Percentiles rank a stretch among this genome's conserved stretches.
These are phyloP conservation scores for Erysimum cheiri DNA, from an alignment of 441 rosid genomes.

Conservation along the genomic window DNA sequence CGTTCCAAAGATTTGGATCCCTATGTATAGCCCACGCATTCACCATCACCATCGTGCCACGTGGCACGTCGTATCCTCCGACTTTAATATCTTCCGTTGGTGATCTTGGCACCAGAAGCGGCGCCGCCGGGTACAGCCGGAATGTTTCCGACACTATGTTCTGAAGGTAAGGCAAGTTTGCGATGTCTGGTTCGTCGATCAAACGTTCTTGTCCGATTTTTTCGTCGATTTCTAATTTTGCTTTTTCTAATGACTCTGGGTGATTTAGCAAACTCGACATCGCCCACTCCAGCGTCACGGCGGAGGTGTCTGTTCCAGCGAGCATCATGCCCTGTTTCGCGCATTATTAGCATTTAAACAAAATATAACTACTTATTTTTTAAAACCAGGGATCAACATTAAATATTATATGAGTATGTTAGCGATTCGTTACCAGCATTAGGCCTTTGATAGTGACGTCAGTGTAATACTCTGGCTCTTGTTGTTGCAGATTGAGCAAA, in stretches of 20 bases:
- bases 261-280: conserved; percentile 36
- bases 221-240: conserved; percentile 38
- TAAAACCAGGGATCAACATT: too few relatives aligned
- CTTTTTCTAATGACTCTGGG: conserved; percentile 30
- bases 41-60: conserved; percentile 34
- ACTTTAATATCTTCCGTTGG: conserved; percentile 34
- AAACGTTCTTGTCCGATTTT: conserved; percentile 36
- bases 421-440: conserved; percentile 42
- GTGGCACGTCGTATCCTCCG: conserved; percentile 40
- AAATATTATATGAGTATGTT: too few relatives aligned
- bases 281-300: conserved; percentile 44
- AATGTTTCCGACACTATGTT: conserved; percentile 39
- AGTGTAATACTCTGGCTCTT: conserved; percentile 52
- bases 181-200: conserved; percentile 42
- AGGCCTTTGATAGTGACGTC: conserved; percentile 64
- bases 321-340: conserved; percentile 48
- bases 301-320: conserved; percentile 45
- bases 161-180: conserved; percentile 34
- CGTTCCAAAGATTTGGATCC: conserved; percentile 37
- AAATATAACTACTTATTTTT: too few relatives aligned
- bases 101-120: conserved; percentile 32
- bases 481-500: conserved; percentile 53
- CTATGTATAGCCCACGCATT: conserved; percentile 45
- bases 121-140: conserved; percentile 38
- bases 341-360: not conserved